These are phyloP conservation scores for Leishmania turanica DNA, from an alignment of 208 protist species.

Conservation along the genomic window DNA sequence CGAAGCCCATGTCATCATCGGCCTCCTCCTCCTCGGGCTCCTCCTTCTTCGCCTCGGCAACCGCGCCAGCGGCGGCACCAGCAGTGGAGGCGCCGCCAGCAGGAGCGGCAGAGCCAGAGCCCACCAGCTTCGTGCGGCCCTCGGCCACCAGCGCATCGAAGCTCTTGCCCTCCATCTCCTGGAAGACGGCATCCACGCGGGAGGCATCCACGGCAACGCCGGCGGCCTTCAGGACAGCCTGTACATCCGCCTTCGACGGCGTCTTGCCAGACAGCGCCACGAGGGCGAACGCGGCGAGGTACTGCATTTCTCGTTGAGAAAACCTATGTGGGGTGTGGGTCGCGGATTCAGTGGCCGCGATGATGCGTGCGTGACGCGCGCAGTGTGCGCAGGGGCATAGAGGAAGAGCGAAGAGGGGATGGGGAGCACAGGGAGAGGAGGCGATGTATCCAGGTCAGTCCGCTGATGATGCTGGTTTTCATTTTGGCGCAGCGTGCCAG, in stretches of 20 bases:
- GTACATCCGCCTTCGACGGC: conserved; percentile 79
- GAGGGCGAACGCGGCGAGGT: conserved; percentile 94
- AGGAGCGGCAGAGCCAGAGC: conserved; percentile 47
- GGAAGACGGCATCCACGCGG: conserved; percentile 75
- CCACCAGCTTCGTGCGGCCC: conserved; percentile 90
- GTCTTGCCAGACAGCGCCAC: conserved; percentile 81
- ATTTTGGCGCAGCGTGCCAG: not conserved
- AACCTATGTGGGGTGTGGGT: not conserved
- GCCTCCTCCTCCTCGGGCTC: conserved; percentile 83
- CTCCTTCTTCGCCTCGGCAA: conserved; percentile 54
- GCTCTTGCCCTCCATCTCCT: conserved; percentile 90
- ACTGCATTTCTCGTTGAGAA: conserved; percentile 75
- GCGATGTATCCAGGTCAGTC: not conserved
- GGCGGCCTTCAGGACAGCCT: conserved; percentile 91
- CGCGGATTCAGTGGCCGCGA: no score
- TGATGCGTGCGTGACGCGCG: not conserved
- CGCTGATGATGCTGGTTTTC: not conserved
- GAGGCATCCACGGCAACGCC: conserved; percentile 75
- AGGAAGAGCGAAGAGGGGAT: conserved; percentile 1
- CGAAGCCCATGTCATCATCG: conserved; percentile 92
- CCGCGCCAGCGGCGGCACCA: conserved; percentile 46
- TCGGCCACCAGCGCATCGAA: conserved; percentile 86
- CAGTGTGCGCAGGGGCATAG: not conserved
- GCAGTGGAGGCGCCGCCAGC: conserved; percentile 40
- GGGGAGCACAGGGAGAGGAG: not conserved